phyloP scores from a whole-genome alignment of 192 early-diverging fungal species.

The Coemansia aciculifera region DNA sequence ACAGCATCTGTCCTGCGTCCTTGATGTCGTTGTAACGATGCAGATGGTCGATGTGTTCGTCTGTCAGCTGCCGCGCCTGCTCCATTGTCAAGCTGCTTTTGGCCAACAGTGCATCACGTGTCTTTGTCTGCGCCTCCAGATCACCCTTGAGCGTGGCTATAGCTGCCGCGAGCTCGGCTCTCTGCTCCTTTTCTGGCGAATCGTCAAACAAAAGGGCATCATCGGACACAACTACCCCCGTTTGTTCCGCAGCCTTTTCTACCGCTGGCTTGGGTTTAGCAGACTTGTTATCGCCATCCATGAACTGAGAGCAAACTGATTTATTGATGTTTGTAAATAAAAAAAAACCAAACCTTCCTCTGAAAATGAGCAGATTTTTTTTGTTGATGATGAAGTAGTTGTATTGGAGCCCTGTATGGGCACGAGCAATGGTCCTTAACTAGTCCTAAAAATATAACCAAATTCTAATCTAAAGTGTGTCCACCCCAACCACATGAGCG shows the following conservation, averaged over 20 bases:
- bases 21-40: conserved; percentile 54
- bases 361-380: no score
- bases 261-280: background rate
- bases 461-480: no score
- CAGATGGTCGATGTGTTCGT: conserved; percentile 42
- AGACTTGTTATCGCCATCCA: background rate
- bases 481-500: no score
- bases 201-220: background rate
- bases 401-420: no score
- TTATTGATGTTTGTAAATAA: background rate
- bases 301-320: background rate
- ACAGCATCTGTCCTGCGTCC: conserved; percentile 47
- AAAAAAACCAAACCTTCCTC: background rate
- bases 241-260: background rate
- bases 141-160: conserved; percentile 18
- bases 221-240: no score
- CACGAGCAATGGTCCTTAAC: no score
- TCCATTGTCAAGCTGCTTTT: conserved; percentile 22
- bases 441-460: no score
- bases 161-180: conserved; percentile 20
- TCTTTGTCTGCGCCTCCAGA: conserved; percentile 16
- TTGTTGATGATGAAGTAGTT: no score
- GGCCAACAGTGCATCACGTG: conserved; percentile 15
- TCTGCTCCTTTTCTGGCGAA: conserved; percentile 20
- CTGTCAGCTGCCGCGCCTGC: conserved; percentile 28